Conservation (phyloP, 2,329 filamentous ascomycete species). For the Diaporthe longicolla region DNA sequence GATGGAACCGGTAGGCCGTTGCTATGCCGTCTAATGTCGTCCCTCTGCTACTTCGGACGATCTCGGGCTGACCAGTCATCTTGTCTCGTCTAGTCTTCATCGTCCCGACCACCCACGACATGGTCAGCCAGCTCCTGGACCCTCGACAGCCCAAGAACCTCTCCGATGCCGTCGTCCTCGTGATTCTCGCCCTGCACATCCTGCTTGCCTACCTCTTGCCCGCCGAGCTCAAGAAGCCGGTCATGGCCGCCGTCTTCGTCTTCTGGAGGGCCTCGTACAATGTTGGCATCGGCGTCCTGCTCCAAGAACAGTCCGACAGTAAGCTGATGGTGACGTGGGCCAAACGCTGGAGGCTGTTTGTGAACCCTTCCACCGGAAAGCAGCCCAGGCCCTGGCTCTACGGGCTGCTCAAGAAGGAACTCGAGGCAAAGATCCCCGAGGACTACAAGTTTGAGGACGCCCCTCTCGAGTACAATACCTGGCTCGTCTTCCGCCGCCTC, state of each 20-base stretch:
- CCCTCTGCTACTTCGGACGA: neutral
- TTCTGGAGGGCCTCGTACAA: slow-evolving; percentile 97
- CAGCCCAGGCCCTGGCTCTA: slow-evolving; percentile 89
- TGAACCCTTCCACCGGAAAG: slow-evolving; percentile 82
- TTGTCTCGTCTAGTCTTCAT: slow-evolving; percentile 80
- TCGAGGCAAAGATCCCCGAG: slow-evolving; percentile 93
- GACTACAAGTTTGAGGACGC: slow-evolving; percentile 96
- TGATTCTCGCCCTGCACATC: slow-evolving; percentile 82
- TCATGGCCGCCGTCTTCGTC: slow-evolving; percentile 87
- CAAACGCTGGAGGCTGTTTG: slow-evolving; percentile 87
- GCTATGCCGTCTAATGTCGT: slow-evolving; percentile 18
- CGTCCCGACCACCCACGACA: slow-evolving; percentile 96
- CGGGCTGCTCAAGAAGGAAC: slow-evolving; percentile 85
- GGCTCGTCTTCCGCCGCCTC: slow-evolving; percentile 94
- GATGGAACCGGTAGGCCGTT: slow-evolving; percentile 81
- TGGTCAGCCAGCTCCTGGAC: slow-evolving; percentile 97
- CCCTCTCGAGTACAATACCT: slow-evolving; percentile 98
- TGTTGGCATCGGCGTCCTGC: slow-evolving; percentile 89
- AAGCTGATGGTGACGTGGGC: slow-evolving; percentile 90
- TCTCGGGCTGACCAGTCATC: neutral
- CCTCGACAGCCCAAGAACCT: slow-evolving; percentile 96
- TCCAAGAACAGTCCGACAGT: slow-evolving; percentile 92
- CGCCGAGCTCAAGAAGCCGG: slow-evolving; percentile 75
- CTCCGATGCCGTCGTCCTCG: slow-evolving; percentile 85
- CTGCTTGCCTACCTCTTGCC: slow-evolving; percentile 82